Percentiles rank a stretch among this genome's conserved stretches.
phyloP scores from a whole-genome alignment of 441 rosid genomes.

The Croton setiger region DNA sequence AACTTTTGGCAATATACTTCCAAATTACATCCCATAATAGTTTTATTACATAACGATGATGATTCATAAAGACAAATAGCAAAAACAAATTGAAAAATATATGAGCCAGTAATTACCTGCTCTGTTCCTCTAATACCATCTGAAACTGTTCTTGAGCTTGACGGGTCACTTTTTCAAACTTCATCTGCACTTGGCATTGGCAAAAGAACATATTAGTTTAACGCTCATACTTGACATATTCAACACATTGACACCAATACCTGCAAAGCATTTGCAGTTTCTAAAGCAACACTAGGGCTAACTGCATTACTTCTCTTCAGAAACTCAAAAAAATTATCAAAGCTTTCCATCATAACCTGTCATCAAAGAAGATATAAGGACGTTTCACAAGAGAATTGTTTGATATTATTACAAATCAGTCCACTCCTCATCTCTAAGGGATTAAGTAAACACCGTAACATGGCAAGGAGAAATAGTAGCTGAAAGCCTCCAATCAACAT shows the following conservation, averaged over 20 bases:
- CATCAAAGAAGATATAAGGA: conserved; percentile 21
- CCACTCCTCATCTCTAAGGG: conserved; percentile 10
- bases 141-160: conserved; percentile 98
- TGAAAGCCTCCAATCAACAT: conserved; percentile 93
- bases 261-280: conserved; percentile 99
- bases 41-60: neutral
- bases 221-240: neutral
- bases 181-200: conserved; percentile 51
- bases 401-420: neutral
- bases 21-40: conserved; percentile 8
- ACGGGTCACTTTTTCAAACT: conserved; percentile 95
- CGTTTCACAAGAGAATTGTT: conserved; percentile 16
- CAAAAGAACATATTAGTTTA: conserved; percentile 19
- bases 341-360: conserved; percentile 91
- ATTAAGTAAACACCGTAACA: conserved; percentile 70
- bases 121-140: conserved; percentile 90
- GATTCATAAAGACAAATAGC: neutral
- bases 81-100: conserved; percentile 17
- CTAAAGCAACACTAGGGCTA: conserved; percentile 91
- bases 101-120: conserved; percentile 56
- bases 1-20: neutral
- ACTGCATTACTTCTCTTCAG: conserved; percentile 95
- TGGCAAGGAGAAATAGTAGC: conserved; percentile 98
- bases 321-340: conserved; percentile 88
- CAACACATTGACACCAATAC: conserved; percentile 42